Conservation (phyloP, 495 filamentous ascomycete species). For the Penicillium alfredii region DNA sequence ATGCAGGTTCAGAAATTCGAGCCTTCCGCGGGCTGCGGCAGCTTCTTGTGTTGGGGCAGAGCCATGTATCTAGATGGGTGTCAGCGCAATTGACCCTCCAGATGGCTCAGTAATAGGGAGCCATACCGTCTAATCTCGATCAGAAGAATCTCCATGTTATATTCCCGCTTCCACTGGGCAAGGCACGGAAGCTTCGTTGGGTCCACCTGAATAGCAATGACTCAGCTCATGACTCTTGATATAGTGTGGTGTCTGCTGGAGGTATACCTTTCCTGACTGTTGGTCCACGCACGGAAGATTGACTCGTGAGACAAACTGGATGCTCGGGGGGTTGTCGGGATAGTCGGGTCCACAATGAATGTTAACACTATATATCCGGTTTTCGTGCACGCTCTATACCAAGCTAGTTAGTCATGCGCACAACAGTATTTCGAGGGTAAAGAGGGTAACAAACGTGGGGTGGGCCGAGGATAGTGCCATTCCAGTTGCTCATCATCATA, state of each 20-base stretch:
- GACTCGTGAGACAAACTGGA: constrained; percentile 87
- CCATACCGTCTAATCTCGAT: constrained; percentile 75
- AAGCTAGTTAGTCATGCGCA: background rate
- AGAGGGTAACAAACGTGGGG: constrained; percentile 67
- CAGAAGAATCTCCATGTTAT: constrained; percentile 89
- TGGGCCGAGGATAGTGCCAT: constrained; percentile 92
- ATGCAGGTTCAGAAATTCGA: constrained; percentile 53
- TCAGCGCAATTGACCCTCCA: too few species aligned
- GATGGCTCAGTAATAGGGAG: constrained; percentile 8
- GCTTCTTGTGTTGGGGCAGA: constrained; percentile 86
- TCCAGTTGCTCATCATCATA: constrained; percentile 97
- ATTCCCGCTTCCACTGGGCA: constrained; percentile 79
- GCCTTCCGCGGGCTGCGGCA: constrained; percentile 88
- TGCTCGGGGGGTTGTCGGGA: constrained; percentile 78
- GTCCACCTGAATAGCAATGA: constrained; percentile 58
- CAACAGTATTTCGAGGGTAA: background rate
- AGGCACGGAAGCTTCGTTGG: constrained; percentile 75
- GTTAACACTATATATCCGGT: constrained; percentile 95
- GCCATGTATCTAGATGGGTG: constrained; percentile 80
- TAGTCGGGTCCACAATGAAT: constrained; percentile 93
- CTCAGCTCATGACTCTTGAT: background rate
- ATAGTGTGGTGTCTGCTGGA: background rate
- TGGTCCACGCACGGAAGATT: constrained; percentile 90
- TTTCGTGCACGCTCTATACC: constrained; percentile 86
- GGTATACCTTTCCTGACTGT: constrained; percentile 61